Evolutionary conservation across 179 eudicot species (phyloP).

Genomic region (Spinacia oleracea): DNA sequence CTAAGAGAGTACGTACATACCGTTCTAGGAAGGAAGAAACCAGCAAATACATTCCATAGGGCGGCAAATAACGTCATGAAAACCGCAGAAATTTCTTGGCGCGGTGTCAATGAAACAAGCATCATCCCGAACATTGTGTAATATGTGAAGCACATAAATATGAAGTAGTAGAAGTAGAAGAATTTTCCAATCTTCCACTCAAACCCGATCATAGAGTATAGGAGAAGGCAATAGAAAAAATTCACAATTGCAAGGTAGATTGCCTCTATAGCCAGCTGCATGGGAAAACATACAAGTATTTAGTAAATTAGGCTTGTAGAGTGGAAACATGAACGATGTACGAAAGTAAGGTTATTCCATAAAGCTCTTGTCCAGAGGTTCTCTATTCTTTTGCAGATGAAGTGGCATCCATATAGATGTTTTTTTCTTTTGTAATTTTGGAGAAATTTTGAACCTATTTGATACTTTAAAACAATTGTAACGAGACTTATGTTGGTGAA

Average conservation of each 20-base stretch:
- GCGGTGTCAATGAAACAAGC: conserved; percentile 75
- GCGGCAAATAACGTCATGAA: conserved; percentile 66
- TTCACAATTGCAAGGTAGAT: conserved; percentile 58
- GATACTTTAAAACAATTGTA: too few relatives aligned
- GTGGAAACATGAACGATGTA: too few relatives aligned
- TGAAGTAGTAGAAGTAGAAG: conserved; percentile 66
- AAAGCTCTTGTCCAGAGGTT: too few relatives aligned
- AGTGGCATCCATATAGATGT: too few relatives aligned
- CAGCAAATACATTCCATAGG: conserved; percentile 84
- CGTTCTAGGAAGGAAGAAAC: conserved; percentile 69
- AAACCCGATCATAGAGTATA: conserved; percentile 77
- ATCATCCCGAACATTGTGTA: conserved; percentile 75
- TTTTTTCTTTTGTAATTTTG: too few relatives aligned
- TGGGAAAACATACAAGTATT: neutral
- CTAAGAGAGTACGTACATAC: too few relatives aligned
- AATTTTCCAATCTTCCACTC: conserved; percentile 54
- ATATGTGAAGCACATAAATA: conserved; percentile 59
- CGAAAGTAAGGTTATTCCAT: too few relatives aligned
- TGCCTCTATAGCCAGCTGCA: conserved; percentile 70
- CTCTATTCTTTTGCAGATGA: too few relatives aligned
- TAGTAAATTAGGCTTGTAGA: too few relatives aligned
- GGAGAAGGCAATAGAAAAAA: conserved; percentile 41
- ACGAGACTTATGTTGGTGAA: too few relatives aligned
- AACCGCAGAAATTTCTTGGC: conserved; percentile 60
- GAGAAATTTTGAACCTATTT: too few relatives aligned